A percentile compares a stretch with the other conserved stretches of the same genome.
Evolutionary conservation across 257 asterid genomes (phyloP).

Genomic region (Mitragyna speciosa): DNA sequence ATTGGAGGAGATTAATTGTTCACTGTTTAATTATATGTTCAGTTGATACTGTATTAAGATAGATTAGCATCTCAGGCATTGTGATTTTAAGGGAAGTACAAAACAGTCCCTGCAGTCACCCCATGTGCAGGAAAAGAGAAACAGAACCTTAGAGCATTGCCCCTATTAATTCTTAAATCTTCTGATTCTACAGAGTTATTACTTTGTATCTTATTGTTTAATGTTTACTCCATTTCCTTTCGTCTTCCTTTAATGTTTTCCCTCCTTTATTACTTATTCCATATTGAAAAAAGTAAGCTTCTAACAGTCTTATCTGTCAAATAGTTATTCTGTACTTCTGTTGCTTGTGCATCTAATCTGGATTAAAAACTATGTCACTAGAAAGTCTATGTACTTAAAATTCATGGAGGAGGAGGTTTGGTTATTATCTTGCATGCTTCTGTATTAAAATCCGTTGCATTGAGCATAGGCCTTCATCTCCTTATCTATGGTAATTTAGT

Average conservation of each 20-base stretch:
- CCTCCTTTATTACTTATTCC: background rate
- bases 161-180: background rate
- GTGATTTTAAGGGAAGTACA: background rate
- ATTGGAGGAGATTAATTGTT: too few species aligned
- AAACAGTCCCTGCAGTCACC: too few species aligned
- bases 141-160: background rate
- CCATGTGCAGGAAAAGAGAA: background rate
- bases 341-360: background rate
- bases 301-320: background rate
- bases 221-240: too few species aligned
- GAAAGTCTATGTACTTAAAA: too few species aligned
- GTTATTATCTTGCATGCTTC: background rate
- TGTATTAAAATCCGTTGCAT: background rate
- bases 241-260: background rate
- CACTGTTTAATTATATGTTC: too few species aligned
- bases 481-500: too few species aligned
- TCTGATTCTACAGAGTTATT: too few species aligned
- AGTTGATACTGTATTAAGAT: constrained; percentile 1
- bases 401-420: background rate
- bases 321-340: background rate
- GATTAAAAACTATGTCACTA: background rate
- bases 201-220: too few species aligned
- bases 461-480: background rate
- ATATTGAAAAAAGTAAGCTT: background rate
- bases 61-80: constrained; percentile 18